phyloP scores from a whole-genome alignment of 1,139 yeast species.

The Suhomyces chickasaworum region DNA sequence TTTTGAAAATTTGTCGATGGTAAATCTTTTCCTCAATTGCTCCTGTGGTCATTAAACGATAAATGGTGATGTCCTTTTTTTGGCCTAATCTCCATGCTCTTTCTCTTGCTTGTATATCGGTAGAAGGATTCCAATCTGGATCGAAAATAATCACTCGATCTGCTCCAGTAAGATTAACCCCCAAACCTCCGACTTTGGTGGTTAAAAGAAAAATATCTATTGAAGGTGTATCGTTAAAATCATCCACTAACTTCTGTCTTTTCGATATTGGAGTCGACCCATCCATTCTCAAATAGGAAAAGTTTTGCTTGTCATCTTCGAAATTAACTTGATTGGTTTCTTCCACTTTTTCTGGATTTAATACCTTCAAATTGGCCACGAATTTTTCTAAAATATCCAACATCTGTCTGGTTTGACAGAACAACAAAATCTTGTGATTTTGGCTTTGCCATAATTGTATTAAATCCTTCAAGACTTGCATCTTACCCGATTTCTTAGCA shows the following conservation, averaged over 20 bases:
- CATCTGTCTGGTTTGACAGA: constrained; percentile 95
- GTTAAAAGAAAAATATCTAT: constrained; percentile 76
- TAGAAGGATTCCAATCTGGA: constrained; percentile 99
- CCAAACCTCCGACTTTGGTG: constrained; percentile 94
- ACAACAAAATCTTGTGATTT: constrained; percentile 76
- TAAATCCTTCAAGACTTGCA: constrained; percentile 82
- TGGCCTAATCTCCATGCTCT: constrained; percentile 98
- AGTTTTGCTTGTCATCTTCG: constrained; percentile 18
- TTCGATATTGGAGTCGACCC: constrained; percentile 82
- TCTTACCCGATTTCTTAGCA: constrained; percentile 77
- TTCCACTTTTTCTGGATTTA: constrained; percentile 17
- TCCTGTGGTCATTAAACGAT: constrained; percentile 90
- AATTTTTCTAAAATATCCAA: constrained; percentile 77
- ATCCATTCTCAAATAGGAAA: constrained; percentile 82
- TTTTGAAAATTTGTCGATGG: constrained; percentile 95
- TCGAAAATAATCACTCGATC: constrained; percentile 91
- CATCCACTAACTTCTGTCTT: constrained; percentile 79
- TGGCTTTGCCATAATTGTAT: constrained; percentile 76
- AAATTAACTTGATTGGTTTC: constrained; percentile 19
- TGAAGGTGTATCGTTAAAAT: constrained; percentile 63
- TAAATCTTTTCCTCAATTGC: constrained; percentile 95
- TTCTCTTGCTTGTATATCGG: constrained; percentile 95
- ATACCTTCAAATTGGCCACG: constrained; percentile 41
- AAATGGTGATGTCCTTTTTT: constrained; percentile 88
- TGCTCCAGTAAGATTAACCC: constrained; percentile 93